Base-by-base conservation (phyloP, 2,329 filamentous ascomycete species). In the Penicillium sp. region DNA sequence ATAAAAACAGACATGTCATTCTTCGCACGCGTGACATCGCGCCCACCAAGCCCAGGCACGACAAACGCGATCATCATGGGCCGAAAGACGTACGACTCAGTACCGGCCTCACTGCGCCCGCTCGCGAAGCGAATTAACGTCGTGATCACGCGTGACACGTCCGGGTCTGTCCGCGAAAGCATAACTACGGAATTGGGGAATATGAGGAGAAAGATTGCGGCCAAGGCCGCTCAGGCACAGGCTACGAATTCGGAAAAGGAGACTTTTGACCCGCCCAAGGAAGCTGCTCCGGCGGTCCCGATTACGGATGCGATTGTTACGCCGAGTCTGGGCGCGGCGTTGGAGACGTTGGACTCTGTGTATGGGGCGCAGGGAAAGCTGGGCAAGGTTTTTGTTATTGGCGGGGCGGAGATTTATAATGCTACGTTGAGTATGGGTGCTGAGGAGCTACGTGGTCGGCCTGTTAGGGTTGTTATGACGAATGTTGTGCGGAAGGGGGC, bases 41-140 rank as follows among this genome's bases (percentile, higher is more conserved):
- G 87, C 16, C 59, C 72, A 4, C 69, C 72, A 0, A 56, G 57
- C 4, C 53, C 66, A 0, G 62, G 60, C 3, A 63, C 51, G 26
- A 69, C 67, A 1, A 93, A 92, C 73, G 89, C 90, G 18, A 90
- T 97, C 50, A 88, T 99, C 65, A 99, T 99, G 94, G 94, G 94
- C 58, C 89, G 94, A 69, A 97, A 95, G 76, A 99, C 94, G 0
- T 99, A 93, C 88, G 91, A 96, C 50, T 91, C 87, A 61, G 93
- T 99, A 58, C 93, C 94, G 2, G 70, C 79, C 7, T 82, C 81
- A 50, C 92, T 94, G 71, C 83, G 92, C 2, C 94, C 94, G 18
- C 81, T 99, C 34, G 87, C 85, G 59, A 88, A 86, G 60, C 81
- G 94, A 10, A 79, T 92, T 49, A 97, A 96, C 73, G 84, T 97